Evolutionary conservation across 1,139 yeast genomes (phyloP), one percentile per base, ranked within the genome.

Genomic region (Pneumocystis jirovecii): DNA sequence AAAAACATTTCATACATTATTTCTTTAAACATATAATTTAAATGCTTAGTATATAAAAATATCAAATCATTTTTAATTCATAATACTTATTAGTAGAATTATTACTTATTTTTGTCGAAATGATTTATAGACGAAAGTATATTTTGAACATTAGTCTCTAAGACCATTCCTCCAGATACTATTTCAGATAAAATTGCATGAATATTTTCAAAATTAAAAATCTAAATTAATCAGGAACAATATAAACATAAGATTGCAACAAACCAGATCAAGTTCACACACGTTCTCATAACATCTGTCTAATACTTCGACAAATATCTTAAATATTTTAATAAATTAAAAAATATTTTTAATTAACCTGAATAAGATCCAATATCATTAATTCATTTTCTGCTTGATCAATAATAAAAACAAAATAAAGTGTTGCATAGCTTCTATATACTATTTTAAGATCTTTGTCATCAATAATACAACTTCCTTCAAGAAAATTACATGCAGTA

Each of bases 161-260:
- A 89, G n/a, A 93, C 98, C 95, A 95, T 86, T 0, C 99, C 99
- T 39, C 97, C 98, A 74, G 93, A 98, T 0, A 93, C 87, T 60
- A 93, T 87, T 72, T 95, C 97, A 45, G 75, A 76, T 65, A 93
- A 76, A 3, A 93, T 97, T 1, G 96, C 87, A 73, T 93, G 96
- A 61, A 93, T 78, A 17, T 90, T 95, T 75, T 93, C 97, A 97
- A 97, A 93, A 35, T 97, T 97, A 75, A 70, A 70, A 15, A 67
- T 63, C 68, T 67, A 17, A 40, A 37, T 21, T 35, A 42, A 37
- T 37, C 37, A 37, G 21, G 25, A 7, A 35, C 19, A 86, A 59
- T 89, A 87, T 71, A 89, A 96, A 37, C 73, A 75, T 65, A 90
- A 76, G 2, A 37, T 4, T 91, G 12, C 96, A 1, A 96, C 87